Evolutionary conservation across 352 stramenopile species (phyloP).

Genomic region (Globisporangium spinosum): DNA sequence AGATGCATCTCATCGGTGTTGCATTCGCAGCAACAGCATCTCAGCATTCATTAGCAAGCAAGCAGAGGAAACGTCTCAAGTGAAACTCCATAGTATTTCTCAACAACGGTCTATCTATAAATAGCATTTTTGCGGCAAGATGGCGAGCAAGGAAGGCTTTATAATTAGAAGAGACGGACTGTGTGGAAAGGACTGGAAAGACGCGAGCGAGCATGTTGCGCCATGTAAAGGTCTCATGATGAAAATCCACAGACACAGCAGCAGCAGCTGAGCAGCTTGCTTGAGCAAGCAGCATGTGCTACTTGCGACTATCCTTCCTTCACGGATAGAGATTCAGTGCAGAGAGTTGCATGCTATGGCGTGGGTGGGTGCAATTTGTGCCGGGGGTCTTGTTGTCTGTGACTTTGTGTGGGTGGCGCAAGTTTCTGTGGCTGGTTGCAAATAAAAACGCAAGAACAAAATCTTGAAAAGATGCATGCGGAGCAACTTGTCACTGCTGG

Average conservation of each 20-base stretch:
- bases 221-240: not conserved
- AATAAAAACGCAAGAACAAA: not conserved
- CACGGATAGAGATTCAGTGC: not conserved
- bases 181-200: not conserved
- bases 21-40: not conserved
- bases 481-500: not conserved
- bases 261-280: not conserved
- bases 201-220: not conserved
- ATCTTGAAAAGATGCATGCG: not conserved
- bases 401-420: not conserved
- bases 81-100: no score
- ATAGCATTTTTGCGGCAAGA: not conserved
- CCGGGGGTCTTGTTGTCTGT: not conserved
- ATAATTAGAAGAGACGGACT: not conserved
- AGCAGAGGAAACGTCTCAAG: no score
- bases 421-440: not conserved
- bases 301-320: not conserved
- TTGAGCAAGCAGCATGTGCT: no score
- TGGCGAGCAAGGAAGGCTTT: not conserved
- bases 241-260: not conserved
- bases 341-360: not conserved
- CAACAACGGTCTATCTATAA: not conserved
- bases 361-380: not conserved
- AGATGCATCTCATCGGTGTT: not conserved
- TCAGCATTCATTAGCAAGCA: no score